phyloP scores from a whole-genome alignment of 2,329 filamentous ascomycete species.

The Calonectria pauciramosa region DNA sequence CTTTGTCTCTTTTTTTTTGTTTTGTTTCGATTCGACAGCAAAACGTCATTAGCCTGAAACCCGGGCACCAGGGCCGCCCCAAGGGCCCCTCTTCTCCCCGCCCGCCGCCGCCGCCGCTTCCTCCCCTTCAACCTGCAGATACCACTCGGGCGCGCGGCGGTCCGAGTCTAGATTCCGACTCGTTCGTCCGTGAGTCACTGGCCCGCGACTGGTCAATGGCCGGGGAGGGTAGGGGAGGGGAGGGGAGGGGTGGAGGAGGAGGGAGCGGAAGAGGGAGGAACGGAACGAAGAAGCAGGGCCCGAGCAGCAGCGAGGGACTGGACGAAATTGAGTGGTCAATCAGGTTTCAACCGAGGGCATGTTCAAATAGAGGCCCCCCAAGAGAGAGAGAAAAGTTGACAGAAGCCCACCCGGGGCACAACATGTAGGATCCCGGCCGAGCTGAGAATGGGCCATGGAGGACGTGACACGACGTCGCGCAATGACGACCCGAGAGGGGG shows the following conservation, averaged over 20 bases:
- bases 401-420: constrained; percentile 2
- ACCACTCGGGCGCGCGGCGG: background rate
- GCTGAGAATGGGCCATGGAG: constrained; percentile 10
- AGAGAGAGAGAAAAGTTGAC: background rate
- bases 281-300: background rate
- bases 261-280: no score
- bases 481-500: background rate
- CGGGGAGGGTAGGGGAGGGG: no score
- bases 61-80: background rate
- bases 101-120: background rate
- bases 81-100: background rate
- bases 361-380: background rate
- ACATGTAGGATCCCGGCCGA: background rate
- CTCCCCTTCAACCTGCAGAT: background rate
- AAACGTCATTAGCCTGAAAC: background rate
- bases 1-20: background rate
- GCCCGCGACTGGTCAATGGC: constrained; percentile 21
- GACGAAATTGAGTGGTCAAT: constrained; percentile 4
- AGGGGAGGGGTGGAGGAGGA: background rate
- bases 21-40: background rate
- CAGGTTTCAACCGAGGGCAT: constrained; percentile 2
- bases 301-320: constrained; percentile 5
- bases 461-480: constrained; percentile 3
- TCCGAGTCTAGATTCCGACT: constrained; percentile 15
- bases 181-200: constrained; percentile 23